Percentiles rank a stretch among this genome's conserved stretches.
Evolutionary conservation across 2,329 filamentous ascomycete genomes (phyloP).

Genomic region (Cadophora luteo-olivacea): DNA sequence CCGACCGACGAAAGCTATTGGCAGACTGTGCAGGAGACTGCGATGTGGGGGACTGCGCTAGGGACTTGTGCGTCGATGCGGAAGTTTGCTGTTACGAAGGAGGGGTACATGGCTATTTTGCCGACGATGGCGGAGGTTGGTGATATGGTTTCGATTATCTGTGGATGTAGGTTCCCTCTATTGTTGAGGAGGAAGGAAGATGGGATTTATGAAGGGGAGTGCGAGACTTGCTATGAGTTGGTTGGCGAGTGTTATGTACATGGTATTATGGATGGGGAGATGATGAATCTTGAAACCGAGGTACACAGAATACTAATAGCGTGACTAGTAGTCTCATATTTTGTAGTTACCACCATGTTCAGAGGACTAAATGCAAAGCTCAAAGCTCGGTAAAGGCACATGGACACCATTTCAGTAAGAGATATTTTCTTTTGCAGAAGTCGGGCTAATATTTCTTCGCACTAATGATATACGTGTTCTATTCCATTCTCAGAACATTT

Average conservation of each 20-base stretch:
- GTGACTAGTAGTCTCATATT: too few species aligned
- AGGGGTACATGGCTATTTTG: background rate
- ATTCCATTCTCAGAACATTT: too few species aligned
- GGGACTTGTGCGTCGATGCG: background rate
- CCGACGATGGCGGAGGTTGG: background rate
- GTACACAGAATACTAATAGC: background rate
- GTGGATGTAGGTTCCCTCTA: background rate
- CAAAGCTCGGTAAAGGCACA: too few species aligned
- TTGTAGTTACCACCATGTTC: too few species aligned
- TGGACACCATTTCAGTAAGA: too few species aligned
- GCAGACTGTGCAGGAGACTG: conserved; percentile 5
- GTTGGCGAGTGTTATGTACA: background rate
- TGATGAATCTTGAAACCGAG: background rate
- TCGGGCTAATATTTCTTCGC: too few species aligned
- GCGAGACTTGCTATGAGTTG: background rate
- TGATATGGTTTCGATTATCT: background rate
- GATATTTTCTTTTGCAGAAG: too few species aligned
- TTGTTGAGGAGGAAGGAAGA: background rate
- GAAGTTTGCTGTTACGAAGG: conserved; percentile 1
- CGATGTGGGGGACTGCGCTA: background rate
- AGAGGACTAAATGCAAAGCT: too few species aligned
- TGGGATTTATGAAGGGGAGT: background rate
- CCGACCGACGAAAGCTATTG: background rate
- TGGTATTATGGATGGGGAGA: conserved; percentile 4
- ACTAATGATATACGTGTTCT: too few species aligned